Percentiles rank a stretch among this genome's conserved stretches.
Conservation (phyloP, 495 filamentous ascomycete species). For the Lichina pygmaea region DNA sequence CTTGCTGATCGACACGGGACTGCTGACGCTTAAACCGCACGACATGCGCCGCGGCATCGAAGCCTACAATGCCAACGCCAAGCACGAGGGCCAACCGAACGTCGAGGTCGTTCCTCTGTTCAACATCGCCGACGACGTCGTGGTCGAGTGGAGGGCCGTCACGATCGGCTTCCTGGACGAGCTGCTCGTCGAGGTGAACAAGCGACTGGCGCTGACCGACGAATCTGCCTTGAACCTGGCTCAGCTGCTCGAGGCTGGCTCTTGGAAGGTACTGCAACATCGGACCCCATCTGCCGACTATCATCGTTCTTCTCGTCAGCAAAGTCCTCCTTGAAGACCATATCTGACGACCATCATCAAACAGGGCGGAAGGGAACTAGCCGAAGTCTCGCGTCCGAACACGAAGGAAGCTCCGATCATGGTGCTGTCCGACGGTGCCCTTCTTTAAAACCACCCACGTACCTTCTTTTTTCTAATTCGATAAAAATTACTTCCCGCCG, state of each 20-base stretch:
- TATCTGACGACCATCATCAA: slow-evolving; percentile 9
- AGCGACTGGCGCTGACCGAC: slow-evolving; percentile 24
- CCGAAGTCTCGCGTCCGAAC: slow-evolving; percentile 83
- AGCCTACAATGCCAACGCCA: slow-evolving; percentile 45
- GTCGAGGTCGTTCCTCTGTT: slow-evolving; percentile 54
- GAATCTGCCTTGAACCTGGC: slow-evolving; percentile 35
- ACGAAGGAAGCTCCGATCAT: slow-evolving; percentile 93
- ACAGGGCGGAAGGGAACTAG: slow-evolving; percentile 84
- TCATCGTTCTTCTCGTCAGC: not conserved
- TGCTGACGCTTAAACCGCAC: slow-evolving; percentile 42
- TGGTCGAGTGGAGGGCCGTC: slow-evolving; percentile 67
- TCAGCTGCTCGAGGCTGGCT: slow-evolving; percentile 71
- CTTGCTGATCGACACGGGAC: slow-evolving; percentile 55
- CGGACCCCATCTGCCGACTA: not conserved
- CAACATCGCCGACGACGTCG: slow-evolving; percentile 52
- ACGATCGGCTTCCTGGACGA: slow-evolving; percentile 68
- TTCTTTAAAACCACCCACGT: slow-evolving; percentile 31
- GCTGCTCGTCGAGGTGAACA: slow-evolving; percentile 47
- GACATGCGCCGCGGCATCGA: slow-evolving; percentile 39
- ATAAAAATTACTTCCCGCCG: too few species aligned
- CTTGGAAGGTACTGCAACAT: slow-evolving; percentile 50
- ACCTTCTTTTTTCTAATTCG: not conserved
- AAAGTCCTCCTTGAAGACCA: not conserved
- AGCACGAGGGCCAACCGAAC: slow-evolving; percentile 45
- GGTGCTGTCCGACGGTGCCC: slow-evolving; percentile 86